Conservation (phyloP, 176 grass and related monocot genomes). For the Aegilops speltoides region DNA sequence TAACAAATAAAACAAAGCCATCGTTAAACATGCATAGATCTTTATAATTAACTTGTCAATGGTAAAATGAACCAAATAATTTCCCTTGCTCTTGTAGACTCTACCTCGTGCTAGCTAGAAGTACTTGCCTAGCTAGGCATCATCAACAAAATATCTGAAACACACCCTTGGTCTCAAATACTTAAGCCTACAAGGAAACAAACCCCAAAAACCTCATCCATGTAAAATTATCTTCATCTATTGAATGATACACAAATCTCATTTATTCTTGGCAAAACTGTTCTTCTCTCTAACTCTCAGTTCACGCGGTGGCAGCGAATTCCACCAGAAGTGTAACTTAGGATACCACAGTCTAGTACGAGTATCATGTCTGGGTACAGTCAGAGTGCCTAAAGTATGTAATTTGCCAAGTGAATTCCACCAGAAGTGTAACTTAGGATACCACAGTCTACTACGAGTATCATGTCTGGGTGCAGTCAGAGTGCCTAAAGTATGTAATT, state of each 20-base stretch:
- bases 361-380: background rate
- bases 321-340: background rate
- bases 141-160: background rate
- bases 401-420: background rate
- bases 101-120: background rate
- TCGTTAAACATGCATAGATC: no score
- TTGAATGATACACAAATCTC: background rate
- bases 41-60: no score
- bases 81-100: no score
- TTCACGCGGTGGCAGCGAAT: background rate
- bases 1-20: no score
- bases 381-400: background rate
- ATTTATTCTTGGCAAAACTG: background rate
- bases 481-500: background rate
- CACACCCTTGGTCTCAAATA: background rate
- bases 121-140: background rate
- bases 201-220: background rate
- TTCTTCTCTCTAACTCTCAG: background rate
- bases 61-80: no score
- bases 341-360: background rate
- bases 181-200: background rate
- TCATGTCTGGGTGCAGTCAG: background rate
- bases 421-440: no score
- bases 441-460: background rate
- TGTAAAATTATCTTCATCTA: background rate